phyloP scores from a whole-genome alignment of 768 basidiomycete genomes.

The Floccularia luteovirens region DNA sequence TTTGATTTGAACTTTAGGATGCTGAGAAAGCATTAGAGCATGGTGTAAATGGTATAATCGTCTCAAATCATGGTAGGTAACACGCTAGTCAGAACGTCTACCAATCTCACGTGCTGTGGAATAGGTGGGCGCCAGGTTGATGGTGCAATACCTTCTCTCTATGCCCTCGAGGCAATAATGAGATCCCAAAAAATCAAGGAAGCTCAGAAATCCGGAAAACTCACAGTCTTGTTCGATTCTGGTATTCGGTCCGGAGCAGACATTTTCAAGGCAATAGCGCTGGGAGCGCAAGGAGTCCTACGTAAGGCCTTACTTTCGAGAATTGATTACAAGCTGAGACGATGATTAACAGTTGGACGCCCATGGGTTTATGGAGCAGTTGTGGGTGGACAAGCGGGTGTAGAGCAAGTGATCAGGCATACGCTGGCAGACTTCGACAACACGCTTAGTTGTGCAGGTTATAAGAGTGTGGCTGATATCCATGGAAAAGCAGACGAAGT shows the following conservation, averaged over 20 bases:
- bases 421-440: slow-evolving; percentile 64
- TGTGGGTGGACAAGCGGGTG: slow-evolving; percentile 63
- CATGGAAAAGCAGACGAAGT: slow-evolving; percentile 50
- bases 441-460: slow-evolving; percentile 58
- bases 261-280: slow-evolving; percentile 76
- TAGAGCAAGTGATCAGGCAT: slow-evolving; percentile 64
- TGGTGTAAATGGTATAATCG: slow-evolving; percentile 66
- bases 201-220: slow-evolving; percentile 50
- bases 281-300: slow-evolving; percentile 79
- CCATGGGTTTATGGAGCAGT: slow-evolving; percentile 70
- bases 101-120: background rate
- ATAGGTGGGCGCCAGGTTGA: slow-evolving; percentile 71
- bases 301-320: slow-evolving; percentile 28
- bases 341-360: slow-evolving; percentile 46
- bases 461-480: slow-evolving; percentile 49
- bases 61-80: slow-evolving; percentile 69
- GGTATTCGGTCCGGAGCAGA: slow-evolving; percentile 83
- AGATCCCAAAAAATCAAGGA: slow-evolving; percentile 48
- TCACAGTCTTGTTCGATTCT: slow-evolving; percentile 71
- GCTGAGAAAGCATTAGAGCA: slow-evolving; percentile 61
- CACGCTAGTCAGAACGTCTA: background rate
- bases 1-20: slow-evolving; percentile 28
- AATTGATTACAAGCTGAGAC: background rate
- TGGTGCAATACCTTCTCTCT: slow-evolving; percentile 68
- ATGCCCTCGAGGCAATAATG: slow-evolving; percentile 63